A percentile compares a stretch with the other conserved stretches of the same genome.
Evolutionary conservation across 306 rosid species (phyloP).

Genomic region (Leucaena leucocephala): DNA sequence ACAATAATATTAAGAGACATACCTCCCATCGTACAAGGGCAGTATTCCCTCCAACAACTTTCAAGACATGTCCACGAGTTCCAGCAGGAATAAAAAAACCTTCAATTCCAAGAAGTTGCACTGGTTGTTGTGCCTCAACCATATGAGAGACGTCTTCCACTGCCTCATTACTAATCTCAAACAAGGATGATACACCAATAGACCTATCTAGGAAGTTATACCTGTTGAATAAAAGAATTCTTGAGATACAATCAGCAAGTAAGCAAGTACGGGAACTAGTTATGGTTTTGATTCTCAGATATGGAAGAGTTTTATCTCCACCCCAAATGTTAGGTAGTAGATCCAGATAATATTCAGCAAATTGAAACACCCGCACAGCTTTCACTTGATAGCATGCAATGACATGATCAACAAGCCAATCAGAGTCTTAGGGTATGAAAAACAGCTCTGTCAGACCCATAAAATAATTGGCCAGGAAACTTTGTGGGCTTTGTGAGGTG

Average conservation of each 20-base stretch:
- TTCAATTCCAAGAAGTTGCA: constrained; percentile 78
- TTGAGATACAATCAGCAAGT: constrained; percentile 30
- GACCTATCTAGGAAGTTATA: constrained; percentile 83
- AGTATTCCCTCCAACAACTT: constrained; percentile 59
- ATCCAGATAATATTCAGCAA: neutral
- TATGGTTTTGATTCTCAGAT: constrained; percentile 23
- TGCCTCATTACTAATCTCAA: constrained; percentile 58
- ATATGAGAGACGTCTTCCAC: constrained; percentile 49
- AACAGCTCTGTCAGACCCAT: neutral
- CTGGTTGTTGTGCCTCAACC: constrained; percentile 61
- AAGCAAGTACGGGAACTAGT: constrained; percentile 13
- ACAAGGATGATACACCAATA: constrained; percentile 77
- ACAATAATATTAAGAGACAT: constrained; percentile 24
- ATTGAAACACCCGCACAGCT: neutral
- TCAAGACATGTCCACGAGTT: constrained; percentile 76
- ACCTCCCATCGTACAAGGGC: constrained; percentile 99
- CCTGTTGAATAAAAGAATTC: constrained; percentile 55
- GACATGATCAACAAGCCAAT: neutral
- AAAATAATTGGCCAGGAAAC: neutral
- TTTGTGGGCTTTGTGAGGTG: neutral
- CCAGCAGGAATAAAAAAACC: constrained; percentile 77
- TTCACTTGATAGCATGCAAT: neutral
- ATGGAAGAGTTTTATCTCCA: neutral
- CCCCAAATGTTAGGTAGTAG: neutral
- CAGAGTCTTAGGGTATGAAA: neutral